Evolutionary conservation across 78 protist species (phyloP), one percentile per base, ranked within the genome.

Genomic region (Goniomonas avonlea): DNA sequence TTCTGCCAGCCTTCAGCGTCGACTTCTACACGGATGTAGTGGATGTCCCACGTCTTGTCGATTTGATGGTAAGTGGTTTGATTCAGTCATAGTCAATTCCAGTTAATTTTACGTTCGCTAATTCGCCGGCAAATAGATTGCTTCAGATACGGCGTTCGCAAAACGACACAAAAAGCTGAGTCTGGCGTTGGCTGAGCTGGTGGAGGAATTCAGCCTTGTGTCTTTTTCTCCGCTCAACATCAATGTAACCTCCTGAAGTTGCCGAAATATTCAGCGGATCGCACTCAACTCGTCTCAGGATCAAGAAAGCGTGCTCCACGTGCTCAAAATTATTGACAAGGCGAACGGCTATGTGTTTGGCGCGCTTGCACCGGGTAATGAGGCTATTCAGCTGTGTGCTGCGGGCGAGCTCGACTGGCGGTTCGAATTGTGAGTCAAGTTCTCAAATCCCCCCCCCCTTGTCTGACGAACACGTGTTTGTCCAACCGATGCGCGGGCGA

Each of bases 131-230:
- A 41, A 61, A 55, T 34, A 55, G 34, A 11, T 34, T 55, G 34
- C 38, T 55, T 21, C 63, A 55, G 32, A 5, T 25, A 3, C 17
- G 34, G 45, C 40, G 60, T 63, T 71, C 29, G 29, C 39, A 17
- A 0, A 3, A n/a, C 3, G 31, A 43, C 71, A 80, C 80, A 0
- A 40, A 43, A 43, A 8, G 58, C n/a, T n/a, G n/a, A n/a, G n/a
- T n/a, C n/a, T n/a, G 35, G 84, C 87, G 18, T 5, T 94, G 8
- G 69, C 83, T 23, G 83, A 83, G 27, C 43, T 94, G 3, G 77
- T 94, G 1, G 91, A 88, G 15, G 98, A 92, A 53, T 93, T 50
- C 48, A n/a, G 71, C 40, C 85, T 94, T 4, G 95, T 94, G 0
- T 39, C 73, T 32, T 94, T 94, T 55, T 11, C 37, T 9, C 71